A percentile compares a stretch with the other conserved stretches of the same genome.
phyloP scores from a whole-genome alignment of 768 basidiomycete species.

The Trametes sanguinea region DNA sequence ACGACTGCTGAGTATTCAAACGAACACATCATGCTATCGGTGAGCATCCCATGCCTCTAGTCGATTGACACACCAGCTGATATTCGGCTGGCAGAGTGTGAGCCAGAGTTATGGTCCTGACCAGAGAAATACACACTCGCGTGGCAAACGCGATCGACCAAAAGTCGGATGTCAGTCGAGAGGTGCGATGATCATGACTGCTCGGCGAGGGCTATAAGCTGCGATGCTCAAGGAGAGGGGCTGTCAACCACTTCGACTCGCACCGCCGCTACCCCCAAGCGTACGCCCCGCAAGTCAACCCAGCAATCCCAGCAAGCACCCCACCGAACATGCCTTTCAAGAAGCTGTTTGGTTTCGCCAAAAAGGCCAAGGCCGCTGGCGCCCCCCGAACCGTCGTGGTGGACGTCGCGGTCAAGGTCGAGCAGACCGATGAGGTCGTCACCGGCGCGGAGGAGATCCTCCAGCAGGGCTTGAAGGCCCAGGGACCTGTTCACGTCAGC shows the following conservation, averaged over 20 bases:
- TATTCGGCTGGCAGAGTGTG: too few species aligned
- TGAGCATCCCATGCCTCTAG: too few species aligned
- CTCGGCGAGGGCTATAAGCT: neutral
- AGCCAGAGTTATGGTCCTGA: too few species aligned
- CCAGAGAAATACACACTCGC: too few species aligned
- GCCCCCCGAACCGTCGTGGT: neutral
- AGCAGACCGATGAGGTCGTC: neutral
- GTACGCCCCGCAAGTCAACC: neutral
- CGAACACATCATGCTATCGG: too few species aligned
- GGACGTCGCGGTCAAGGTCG: neutral
- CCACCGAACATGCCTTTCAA: neutral
- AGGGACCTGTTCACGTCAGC: conserved; percentile 9
- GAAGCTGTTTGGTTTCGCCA: conserved; percentile 7
- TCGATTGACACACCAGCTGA: too few species aligned
- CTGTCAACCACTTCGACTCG: neutral
- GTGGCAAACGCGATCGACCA: too few species aligned
- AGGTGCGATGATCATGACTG: neutral
- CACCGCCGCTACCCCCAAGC: neutral
- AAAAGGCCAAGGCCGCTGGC: conserved; percentile 4
- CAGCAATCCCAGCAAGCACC: neutral
- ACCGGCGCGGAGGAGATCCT: neutral
- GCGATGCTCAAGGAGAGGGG: neutral
- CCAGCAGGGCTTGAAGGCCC: neutral
- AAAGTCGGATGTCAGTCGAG: neutral
- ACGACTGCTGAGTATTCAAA: too few species aligned